Percentiles rank a stretch among this genome's conserved stretches.
phyloP scores from a whole-genome alignment of 208 protist species.

The Acanthamoeba healyi region DNA sequence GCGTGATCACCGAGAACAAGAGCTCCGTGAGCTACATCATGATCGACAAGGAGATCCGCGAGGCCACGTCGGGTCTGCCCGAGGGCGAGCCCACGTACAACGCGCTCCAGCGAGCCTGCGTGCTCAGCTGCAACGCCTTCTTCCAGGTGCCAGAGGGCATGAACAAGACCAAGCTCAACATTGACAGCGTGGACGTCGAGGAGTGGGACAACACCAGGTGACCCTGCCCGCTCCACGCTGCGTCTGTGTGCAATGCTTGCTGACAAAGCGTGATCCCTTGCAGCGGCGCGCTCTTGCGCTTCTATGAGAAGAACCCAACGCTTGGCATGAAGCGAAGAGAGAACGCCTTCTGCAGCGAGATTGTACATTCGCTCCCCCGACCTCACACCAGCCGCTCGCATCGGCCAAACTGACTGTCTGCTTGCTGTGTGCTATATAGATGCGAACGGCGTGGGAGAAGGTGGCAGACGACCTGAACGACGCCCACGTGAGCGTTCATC shows the following conservation, averaged over 20 bases:
- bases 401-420: no score
- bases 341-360: conserved; percentile 31
- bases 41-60: conserved; percentile 11
- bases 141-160: conserved; percentile 16
- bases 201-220: conserved; percentile 58
- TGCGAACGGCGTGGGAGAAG: conserved; percentile 10
- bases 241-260: no score
- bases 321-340: neutral
- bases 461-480: conserved; percentile 47
- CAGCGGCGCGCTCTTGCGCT: conserved; percentile 53
- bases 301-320: conserved; percentile 66
- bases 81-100: conserved; percentile 15
- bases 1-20: conserved; percentile 64
- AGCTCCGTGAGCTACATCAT: conserved; percentile 32
- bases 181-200: neutral
- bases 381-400: no score
- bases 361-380: neutral
- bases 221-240: no score
- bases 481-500: conserved; percentile 26
- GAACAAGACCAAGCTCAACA: conserved; percentile 21
- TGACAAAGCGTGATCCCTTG: no score
- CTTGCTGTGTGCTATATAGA: neutral
- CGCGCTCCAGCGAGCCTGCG: neutral
- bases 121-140: conserved; percentile 14
- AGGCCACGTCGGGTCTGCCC: neutral